These are phyloP conservation scores for Aureobasidium sp. DNA, from an alignment of 2,329 filamentous ascomycete genomes.

Conservation along the genomic window DNA sequence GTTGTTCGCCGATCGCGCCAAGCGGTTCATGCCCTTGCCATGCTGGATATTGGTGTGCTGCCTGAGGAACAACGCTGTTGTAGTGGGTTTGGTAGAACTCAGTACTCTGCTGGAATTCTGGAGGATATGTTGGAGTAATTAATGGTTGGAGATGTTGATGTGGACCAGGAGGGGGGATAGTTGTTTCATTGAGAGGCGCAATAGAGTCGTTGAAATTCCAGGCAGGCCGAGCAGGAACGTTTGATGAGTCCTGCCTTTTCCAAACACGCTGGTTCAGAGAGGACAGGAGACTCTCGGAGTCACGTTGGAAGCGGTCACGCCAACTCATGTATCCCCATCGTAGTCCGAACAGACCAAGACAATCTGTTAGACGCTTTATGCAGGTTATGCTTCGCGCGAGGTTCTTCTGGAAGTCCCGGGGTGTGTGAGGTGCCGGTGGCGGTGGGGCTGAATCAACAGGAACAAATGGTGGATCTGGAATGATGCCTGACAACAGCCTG, in stretches of 20 bases:
- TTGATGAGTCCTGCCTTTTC: slow-evolving; percentile 21
- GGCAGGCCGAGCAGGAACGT: neutral
- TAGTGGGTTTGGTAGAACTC: slow-evolving; percentile 2
- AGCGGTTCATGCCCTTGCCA: neutral
- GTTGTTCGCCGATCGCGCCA: neutral
- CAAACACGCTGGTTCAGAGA: slow-evolving; percentile 36
- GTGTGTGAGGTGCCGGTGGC: slow-evolving; percentile 28
- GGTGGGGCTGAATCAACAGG: slow-evolving; percentile 32
- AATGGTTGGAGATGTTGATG: slow-evolving; percentile 5
- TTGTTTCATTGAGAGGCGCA: neutral
- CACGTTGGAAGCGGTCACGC: slow-evolving; percentile 43
- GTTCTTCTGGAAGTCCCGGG: slow-evolving; percentile 27
- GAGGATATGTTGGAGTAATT: slow-evolving; percentile 12
- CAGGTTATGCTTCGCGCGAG: slow-evolving; percentile 38
- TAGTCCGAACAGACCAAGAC: slow-evolving; percentile 40
- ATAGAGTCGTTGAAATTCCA: neutral
- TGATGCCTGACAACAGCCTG: slow-evolving; percentile 32
- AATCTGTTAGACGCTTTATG: slow-evolving; percentile 42
- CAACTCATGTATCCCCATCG: slow-evolving; percentile 45
- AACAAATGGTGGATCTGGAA: slow-evolving; percentile 35
- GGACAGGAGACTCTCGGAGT: slow-evolving; percentile 35
- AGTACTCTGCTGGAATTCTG: slow-evolving; percentile 11
- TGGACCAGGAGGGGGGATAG: neutral
- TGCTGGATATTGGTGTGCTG: neutral
- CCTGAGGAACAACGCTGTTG: neutral